These are phyloP conservation scores for Phytophthora multivora DNA, from an alignment of 352 stramenopile genomes.

Conservation along the genomic window DNA sequence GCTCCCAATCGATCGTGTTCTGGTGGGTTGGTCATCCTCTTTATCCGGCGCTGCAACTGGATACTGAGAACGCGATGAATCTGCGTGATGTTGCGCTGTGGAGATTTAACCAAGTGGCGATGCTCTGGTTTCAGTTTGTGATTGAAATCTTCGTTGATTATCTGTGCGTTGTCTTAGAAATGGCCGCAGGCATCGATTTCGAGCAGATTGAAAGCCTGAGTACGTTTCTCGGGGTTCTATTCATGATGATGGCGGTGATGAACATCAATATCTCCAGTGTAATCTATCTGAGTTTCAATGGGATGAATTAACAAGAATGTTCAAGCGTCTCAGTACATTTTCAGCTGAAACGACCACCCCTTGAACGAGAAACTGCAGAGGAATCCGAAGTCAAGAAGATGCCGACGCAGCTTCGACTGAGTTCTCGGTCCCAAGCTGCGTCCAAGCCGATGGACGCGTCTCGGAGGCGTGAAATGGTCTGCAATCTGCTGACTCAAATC, in stretches of 20 bases:
- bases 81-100: neutral
- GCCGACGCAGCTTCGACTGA: slow-evolving; percentile 3
- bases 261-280: slow-evolving; percentile 40
- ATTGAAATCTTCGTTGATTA: slow-evolving; percentile 37
- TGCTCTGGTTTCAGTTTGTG: slow-evolving; percentile 30
- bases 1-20: slow-evolving; percentile 45
- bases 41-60: slow-evolving; percentile 26
- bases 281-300: slow-evolving; percentile 18
- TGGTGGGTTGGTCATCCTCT: slow-evolving; percentile 45
- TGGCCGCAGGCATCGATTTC: slow-evolving; percentile 33
- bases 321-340: neutral
- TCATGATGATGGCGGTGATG: slow-evolving; percentile 32
- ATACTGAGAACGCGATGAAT: neutral
- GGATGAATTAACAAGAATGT: neutral
- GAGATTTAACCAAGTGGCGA: slow-evolving; percentile 18
- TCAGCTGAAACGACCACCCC: slow-evolving; percentile 22
- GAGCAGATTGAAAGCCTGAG: slow-evolving; percentile 26
- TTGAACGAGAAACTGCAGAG: slow-evolving; percentile 22
- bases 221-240: slow-evolving; percentile 29
- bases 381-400: slow-evolving; percentile 4
- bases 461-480: slow-evolving; percentile 25
- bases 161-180: slow-evolving; percentile 35
- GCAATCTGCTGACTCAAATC: slow-evolving; percentile 58
- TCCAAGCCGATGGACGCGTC: slow-evolving; percentile 1
- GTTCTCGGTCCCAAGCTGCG: neutral